A percentile compares a stretch with the other conserved stretches of the same genome.
Conservation (phyloP, 2,329 filamentous ascomycete genomes). For the Aspergillus sp. region DNA sequence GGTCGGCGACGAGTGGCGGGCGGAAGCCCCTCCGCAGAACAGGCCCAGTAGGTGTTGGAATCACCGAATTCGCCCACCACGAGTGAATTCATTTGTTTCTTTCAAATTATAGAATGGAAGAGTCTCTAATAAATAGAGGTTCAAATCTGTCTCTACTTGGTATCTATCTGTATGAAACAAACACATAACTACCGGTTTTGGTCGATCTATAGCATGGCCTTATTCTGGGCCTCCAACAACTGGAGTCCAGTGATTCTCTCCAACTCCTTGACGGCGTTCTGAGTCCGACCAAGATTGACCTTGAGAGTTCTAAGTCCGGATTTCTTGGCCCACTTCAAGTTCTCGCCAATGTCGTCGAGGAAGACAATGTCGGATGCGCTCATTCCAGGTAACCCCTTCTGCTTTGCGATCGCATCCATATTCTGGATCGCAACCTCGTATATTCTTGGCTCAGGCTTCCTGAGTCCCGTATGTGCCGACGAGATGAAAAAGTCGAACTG, state of each 20-base stretch:
- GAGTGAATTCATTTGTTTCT: neutral
- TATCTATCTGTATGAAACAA: neutral
- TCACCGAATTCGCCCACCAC: neutral
- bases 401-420: conserved; percentile 61
- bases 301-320: conserved; percentile 81
- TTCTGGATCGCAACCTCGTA: conserved; percentile 70
- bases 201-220: conserved; percentile 31
- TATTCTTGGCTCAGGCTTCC: conserved; percentile 82
- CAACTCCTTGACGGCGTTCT: conserved; percentile 76
- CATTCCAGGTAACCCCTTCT: conserved; percentile 56
- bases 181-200: neutral
- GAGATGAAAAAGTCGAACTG: conserved; percentile 86
- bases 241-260: conserved; percentile 70
- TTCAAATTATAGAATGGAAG: neutral
- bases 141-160: conserved; percentile 2
- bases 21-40: neutral
- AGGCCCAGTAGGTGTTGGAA: neutral
- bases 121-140: neutral
- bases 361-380: conserved; percentile 72
- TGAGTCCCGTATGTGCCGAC: conserved; percentile 78
- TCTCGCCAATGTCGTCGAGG: conserved; percentile 91
- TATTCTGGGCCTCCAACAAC: conserved; percentile 36
- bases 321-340: conserved; percentile 74
- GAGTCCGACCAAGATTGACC: conserved; percentile 73
- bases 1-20: conserved; percentile 40